Evolutionary conservation across 2,329 filamentous ascomycete species (phyloP).

Genomic region (Didymella pinodella): DNA sequence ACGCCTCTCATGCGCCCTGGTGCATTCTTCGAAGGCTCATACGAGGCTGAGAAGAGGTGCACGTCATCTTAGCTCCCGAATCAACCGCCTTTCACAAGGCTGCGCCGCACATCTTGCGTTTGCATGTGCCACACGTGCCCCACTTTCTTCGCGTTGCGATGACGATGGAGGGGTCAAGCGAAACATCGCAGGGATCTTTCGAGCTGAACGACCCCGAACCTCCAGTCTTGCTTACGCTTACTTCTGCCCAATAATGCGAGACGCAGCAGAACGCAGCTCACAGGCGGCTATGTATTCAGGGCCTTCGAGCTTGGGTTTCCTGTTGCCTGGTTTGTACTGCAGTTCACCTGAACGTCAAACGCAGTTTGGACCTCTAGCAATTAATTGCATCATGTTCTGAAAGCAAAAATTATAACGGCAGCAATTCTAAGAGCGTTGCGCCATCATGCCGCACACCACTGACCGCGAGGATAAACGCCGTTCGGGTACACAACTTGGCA

Average conservation of each 20-base stretch:
- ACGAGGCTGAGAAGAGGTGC: conserved; percentile 9
- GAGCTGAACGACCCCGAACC: conserved; percentile 8
- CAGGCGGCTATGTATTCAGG: not conserved
- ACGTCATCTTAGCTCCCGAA: conserved; percentile 10
- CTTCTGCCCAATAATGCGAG: not conserved
- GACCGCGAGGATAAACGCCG: not conserved
- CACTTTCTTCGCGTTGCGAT: conserved; percentile 7
- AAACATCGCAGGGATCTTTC: conserved; percentile 2
- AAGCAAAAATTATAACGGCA: not conserved
- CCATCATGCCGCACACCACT: not conserved
- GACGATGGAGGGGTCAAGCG: conserved; percentile 15
- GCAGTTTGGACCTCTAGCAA: not conserved
- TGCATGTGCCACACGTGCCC: conserved; percentile 20
- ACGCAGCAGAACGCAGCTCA: not conserved
- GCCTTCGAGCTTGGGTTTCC: not conserved
- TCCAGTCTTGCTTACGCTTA: conserved; percentile 6
- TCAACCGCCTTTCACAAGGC: conserved; percentile 4
- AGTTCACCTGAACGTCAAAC: not conserved
- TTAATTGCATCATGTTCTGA: not conserved
- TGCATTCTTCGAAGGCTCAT: not conserved
- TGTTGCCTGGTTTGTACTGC: not conserved
- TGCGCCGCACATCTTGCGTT: conserved; percentile 14
- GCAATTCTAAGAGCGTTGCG: too few species aligned
- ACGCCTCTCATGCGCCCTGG: not conserved
- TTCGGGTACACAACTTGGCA: not conserved